Evolutionary conservation across 495 filamentous ascomycete species (phyloP).

Genomic region (Trichocladium antarcticum): DNA sequence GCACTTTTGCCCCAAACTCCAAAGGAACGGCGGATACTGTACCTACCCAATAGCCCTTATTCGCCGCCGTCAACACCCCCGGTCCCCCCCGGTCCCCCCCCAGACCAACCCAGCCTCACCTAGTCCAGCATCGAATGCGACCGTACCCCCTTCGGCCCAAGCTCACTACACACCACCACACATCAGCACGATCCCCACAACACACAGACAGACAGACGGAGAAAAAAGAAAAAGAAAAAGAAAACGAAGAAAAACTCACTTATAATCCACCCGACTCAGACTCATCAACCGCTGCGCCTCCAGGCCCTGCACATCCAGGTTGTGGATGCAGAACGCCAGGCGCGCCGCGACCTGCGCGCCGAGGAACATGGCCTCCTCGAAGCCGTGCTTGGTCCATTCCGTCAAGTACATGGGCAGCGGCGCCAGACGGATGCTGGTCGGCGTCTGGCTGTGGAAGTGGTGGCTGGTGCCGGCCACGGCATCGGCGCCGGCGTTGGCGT

Average conservation of each 20-base stretch:
- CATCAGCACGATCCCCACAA: neutral
- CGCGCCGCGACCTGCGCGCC: conserved; percentile 70
- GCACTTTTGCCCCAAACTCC: neutral
- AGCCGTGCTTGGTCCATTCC: conserved; percentile 83
- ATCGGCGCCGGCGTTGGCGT: conserved; percentile 26
- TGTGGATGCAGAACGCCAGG: conserved; percentile 52
- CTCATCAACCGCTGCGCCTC: conserved; percentile 37
- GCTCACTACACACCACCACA: conserved; percentile 21
- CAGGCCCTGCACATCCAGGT: conserved; percentile 30
- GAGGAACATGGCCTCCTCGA: conserved; percentile 68
- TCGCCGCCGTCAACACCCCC: no score
- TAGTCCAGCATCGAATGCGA: conserved; percentile 35
- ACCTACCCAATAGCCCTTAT: neutral
- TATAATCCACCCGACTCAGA: conserved; percentile 38
- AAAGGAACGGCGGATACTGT: neutral
- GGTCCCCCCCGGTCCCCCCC: no score
- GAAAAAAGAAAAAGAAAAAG: neutral
- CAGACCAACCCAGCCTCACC: no score
- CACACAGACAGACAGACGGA: neutral
- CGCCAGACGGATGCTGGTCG: conserved; percentile 69
- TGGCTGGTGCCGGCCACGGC: conserved; percentile 28
- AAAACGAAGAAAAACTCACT: conserved; percentile 29
- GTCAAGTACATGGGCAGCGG: conserved; percentile 78
- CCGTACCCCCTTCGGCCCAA: conserved; percentile 34
- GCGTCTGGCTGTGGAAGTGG: conserved; percentile 81